Evolutionary conservation across 2,329 filamentous ascomycete species (phyloP).

Genomic region (Venturia oleaginea): DNA sequence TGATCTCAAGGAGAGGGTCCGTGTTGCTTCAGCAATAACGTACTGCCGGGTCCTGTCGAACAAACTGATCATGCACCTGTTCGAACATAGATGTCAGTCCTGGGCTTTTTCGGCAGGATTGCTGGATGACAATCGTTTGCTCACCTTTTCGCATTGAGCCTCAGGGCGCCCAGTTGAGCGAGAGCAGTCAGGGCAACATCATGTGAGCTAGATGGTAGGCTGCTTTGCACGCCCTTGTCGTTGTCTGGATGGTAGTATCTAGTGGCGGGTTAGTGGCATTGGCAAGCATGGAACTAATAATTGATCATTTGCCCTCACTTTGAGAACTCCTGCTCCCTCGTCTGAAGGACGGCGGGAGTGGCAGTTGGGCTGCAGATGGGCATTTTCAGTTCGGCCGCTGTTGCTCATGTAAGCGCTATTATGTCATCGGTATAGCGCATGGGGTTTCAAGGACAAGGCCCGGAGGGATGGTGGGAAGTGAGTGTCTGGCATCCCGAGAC

Average conservation of each 20-base stretch:
- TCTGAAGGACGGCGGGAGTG: neutral
- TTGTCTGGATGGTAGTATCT: neutral
- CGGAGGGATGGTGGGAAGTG: too few relatives aligned
- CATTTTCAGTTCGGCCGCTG: too few relatives aligned
- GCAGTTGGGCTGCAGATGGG: neutral
- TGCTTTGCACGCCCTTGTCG: neutral
- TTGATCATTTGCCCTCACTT: neutral
- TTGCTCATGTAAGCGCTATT: neutral
- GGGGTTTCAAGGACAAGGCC: neutral
- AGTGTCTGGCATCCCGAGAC: too few relatives aligned
- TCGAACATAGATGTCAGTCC: neutral
- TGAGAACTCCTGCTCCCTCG: neutral
- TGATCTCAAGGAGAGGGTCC: conserved; percentile 33
- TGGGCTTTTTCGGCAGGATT: neutral
- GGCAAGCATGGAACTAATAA: neutral
- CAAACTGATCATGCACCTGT: conserved; percentile 41
- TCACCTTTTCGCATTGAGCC: conserved; percentile 35
- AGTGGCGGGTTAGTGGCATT: neutral
- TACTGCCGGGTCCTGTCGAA: conserved; percentile 40
- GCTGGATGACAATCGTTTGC: neutral
- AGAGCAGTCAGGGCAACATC: conserved; percentile 39
- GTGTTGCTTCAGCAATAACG: conserved; percentile 44
- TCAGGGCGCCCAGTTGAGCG: conserved; percentile 42
- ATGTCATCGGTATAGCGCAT: neutral
- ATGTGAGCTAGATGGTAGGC: neutral